Percentiles rank a stretch among this genome's conserved stretches.
These are phyloP conservation scores for Termitomyces sp. DNA, from an alignment of 768 basidiomycete genomes.

Conservation along the genomic window DNA sequence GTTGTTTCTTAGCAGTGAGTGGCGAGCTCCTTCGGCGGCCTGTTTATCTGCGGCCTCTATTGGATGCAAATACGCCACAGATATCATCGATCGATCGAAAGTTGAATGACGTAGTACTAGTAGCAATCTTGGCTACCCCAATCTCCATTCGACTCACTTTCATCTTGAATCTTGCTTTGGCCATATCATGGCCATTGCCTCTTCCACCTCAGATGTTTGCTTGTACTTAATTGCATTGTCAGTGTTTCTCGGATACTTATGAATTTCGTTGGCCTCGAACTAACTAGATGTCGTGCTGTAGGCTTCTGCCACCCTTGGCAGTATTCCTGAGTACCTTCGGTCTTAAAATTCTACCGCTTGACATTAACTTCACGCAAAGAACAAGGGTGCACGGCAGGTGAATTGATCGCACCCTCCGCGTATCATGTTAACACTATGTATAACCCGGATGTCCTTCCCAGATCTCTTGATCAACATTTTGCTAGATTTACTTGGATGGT, in stretches of 20 bases:
- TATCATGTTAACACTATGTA: too few species aligned
- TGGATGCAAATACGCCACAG: neutral
- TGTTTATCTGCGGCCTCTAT: neutral
- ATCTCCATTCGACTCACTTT: neutral
- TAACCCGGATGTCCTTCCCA: constrained; percentile 6
- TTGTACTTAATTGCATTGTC: neutral
- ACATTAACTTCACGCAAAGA: neutral
- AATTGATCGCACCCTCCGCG: neutral
- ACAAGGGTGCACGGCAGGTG: constrained; percentile 14
- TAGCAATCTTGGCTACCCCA: neutral
- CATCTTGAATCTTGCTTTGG: neutral
- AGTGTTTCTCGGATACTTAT: too few species aligned
- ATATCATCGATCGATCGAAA: neutral
- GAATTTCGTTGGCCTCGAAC: too few species aligned
- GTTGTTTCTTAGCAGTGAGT: too few species aligned
- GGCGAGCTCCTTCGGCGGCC: neutral
- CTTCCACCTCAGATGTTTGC: neutral
- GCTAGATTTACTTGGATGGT: constrained; percentile 45
- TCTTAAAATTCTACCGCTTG: too few species aligned
- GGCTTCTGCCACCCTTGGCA: too few species aligned
- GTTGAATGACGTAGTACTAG: too few species aligned
- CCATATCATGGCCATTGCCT: too few species aligned
- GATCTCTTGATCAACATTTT: constrained; percentile 39
- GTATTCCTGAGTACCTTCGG: too few species aligned
- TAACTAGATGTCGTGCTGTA: too few species aligned